Conservation (phyloP, 1,284 basidiomycete genomes). For the Ustilago xerochloae region DNA sequence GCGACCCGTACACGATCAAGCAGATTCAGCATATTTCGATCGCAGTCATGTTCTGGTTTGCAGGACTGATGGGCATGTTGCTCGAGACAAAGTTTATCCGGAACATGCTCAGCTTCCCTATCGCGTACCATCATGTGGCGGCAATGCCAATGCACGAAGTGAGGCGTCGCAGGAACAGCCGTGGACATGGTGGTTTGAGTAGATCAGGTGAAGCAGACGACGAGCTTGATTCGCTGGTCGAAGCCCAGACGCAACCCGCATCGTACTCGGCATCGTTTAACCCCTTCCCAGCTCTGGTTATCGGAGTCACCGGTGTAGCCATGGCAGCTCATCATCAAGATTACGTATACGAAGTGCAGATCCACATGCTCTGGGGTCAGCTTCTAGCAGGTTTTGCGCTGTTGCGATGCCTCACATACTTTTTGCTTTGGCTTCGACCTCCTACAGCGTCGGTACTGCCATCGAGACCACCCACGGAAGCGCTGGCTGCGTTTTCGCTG, state of each 20-base stretch:
- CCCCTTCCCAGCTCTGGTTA: constrained; percentile 82
- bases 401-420: constrained; percentile 86
- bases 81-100: constrained; percentile 77
- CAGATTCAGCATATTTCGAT: constrained; percentile 95
- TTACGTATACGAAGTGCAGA: constrained; percentile 83
- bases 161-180: constrained; percentile 7
- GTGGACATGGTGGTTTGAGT: background rate
- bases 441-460: constrained; percentile 75
- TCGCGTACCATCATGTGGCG: constrained; percentile 33
- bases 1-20: constrained; percentile 89
- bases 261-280: constrained; percentile 84
- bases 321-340: constrained; percentile 95
- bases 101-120: constrained; percentile 52
- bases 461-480: constrained; percentile 93
- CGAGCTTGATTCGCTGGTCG: constrained; percentile 35
- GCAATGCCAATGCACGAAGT: constrained; percentile 26
- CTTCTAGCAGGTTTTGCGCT: constrained; percentile 84
- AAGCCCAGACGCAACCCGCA: constrained; percentile 53
- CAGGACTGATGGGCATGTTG: constrained; percentile 87
- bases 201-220: constrained; percentile 6
- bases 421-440: constrained; percentile 86
- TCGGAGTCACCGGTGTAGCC: constrained; percentile 90
- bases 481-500: constrained; percentile 85
- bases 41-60: constrained; percentile 95
- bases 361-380: constrained; percentile 91